Conservation (phyloP, 1,284 basidiomycete genomes). For the Marasmius fiardii region DNA sequence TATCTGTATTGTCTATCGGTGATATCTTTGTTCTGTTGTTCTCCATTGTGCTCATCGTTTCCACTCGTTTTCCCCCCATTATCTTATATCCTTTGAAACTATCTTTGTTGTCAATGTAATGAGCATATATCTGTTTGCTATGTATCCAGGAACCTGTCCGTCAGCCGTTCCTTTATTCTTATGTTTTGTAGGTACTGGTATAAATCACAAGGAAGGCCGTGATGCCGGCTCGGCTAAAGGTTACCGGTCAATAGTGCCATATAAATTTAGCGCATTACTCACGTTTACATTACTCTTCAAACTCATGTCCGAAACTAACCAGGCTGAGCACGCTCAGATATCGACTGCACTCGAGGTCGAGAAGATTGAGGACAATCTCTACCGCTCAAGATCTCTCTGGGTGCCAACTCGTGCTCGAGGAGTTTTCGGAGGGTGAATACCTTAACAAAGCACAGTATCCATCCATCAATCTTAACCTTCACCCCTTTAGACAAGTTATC, state of each 20-base stretch:
- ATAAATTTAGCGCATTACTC: too few relatives aligned
- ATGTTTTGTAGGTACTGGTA: too few relatives aligned
- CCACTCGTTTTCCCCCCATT: not conserved
- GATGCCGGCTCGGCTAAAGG: too few relatives aligned
- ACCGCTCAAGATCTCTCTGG: slow-evolving; percentile 73
- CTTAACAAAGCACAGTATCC: not conserved
- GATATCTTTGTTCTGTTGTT: slow-evolving; percentile 2
- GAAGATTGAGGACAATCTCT: slow-evolving; percentile 72
- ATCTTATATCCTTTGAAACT: slow-evolving; percentile 68
- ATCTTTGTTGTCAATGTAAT: slow-evolving; percentile 42
- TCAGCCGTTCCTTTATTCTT: too few relatives aligned
- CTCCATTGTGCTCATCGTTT: not conserved
- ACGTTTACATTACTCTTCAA: too few relatives aligned
- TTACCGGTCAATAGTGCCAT: too few relatives aligned
- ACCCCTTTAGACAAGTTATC: slow-evolving; percentile 63
- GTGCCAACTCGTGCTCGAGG: slow-evolving; percentile 66
- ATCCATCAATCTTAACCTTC: not conserved
- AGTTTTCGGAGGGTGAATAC: slow-evolving; percentile 72
- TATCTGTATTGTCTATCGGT: not conserved
- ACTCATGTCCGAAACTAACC: slow-evolving; percentile 30
- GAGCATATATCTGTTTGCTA: too few relatives aligned
- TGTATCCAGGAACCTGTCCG: too few relatives aligned
- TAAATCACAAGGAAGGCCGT: too few relatives aligned
- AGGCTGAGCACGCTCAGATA: slow-evolving; percentile 58
- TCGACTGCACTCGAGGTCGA: slow-evolving; percentile 76